Evolutionary conservation across 2,329 filamentous ascomycete genomes (phyloP).

Genomic region (Acarospora socialis): DNA sequence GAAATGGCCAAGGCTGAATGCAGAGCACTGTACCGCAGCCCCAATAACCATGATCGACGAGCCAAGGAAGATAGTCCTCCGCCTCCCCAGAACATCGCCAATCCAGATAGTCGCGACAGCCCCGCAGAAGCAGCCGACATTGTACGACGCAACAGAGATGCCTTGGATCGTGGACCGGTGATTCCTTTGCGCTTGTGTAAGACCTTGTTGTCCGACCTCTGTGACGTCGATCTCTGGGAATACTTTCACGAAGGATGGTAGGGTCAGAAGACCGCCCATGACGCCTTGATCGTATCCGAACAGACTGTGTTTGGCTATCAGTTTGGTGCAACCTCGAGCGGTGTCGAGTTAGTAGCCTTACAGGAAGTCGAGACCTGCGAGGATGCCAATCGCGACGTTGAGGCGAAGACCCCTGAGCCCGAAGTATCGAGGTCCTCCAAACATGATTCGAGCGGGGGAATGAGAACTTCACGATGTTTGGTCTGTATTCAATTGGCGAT

Average conservation of each 20-base stretch:
- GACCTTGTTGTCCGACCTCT: slow-evolving; percentile 17
- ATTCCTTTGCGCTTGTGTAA: slow-evolving; percentile 22
- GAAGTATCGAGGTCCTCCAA: slow-evolving; percentile 34
- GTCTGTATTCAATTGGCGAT: no score
- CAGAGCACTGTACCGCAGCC: slow-evolving; percentile 13
- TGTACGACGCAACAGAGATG: slow-evolving; percentile 21
- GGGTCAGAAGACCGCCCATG: slow-evolving; percentile 60
- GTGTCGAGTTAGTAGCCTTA: slow-evolving; percentile 18
- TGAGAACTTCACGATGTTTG: no score
- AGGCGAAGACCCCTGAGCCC: slow-evolving; percentile 52
- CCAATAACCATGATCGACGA: slow-evolving; percentile 16
- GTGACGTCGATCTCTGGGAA: slow-evolving; percentile 42
- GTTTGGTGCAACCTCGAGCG: slow-evolving; percentile 7
- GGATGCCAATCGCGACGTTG: slow-evolving; percentile 54
- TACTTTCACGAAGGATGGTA: slow-evolving; percentile 42
- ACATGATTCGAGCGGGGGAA: no score
- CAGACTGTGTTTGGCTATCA: slow-evolving; percentile 20
- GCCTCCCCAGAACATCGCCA: slow-evolving; percentile 14
- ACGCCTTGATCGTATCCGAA: slow-evolving; percentile 36
- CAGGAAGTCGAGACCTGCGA: slow-evolving; percentile 60
- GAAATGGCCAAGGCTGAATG: slow-evolving; percentile 13
- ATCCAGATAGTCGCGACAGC: slow-evolving; percentile 15
- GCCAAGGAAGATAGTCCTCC: slow-evolving; percentile 16
- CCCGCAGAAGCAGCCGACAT: slow-evolving; percentile 18
- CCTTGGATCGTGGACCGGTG: slow-evolving; percentile 37